These are phyloP conservation scores for Spizellomyces punctatus DNA, from an alignment of 192 early-diverging fungal genomes.

Conservation along the genomic window DNA sequence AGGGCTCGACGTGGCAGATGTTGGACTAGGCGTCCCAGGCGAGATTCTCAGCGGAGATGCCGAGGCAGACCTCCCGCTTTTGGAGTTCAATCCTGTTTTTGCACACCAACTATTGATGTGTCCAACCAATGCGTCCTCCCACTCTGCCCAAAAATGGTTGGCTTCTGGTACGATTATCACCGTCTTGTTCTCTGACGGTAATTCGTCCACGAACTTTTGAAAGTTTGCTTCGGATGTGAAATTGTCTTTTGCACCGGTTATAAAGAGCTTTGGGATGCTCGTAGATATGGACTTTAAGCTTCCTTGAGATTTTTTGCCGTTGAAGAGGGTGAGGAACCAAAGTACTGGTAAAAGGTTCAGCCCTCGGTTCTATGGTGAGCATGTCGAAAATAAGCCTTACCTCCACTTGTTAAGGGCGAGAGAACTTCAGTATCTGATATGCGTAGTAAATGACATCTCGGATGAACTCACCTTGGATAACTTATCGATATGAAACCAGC, in stretches of 20 bases:
- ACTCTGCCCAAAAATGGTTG: slow-evolving; percentile 31
- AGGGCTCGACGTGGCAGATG: too few species aligned
- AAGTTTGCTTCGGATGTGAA: slow-evolving; percentile 32
- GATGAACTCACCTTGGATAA: slow-evolving; percentile 29
- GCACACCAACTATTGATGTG: slow-evolving; percentile 18
- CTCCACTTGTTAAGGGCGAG: too few species aligned
- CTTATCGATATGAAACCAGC: slow-evolving; percentile 31
- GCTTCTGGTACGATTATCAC: slow-evolving; percentile 18
- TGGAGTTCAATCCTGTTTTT: slow-evolving; percentile 11
- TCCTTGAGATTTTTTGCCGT: slow-evolving; percentile 2
- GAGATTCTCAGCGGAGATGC: too few species aligned
- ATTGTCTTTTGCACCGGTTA: slow-evolving; percentile 33
- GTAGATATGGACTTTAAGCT: slow-evolving; percentile 6
- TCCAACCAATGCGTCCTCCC: slow-evolving; percentile 14
- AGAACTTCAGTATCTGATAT: background rate
- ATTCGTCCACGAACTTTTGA: slow-evolving; percentile 2
- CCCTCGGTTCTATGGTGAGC: too few species aligned
- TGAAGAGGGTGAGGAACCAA: slow-evolving; percentile 39
- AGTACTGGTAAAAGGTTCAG: slow-evolving; percentile 10
- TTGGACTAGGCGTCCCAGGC: too few species aligned
- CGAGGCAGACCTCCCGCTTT: too few species aligned
- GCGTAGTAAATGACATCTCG: background rate
- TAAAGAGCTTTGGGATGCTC: slow-evolving; percentile 31
- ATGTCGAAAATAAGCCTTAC: too few species aligned
- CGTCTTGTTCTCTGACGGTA: slow-evolving; percentile 29